Evolutionary conservation across 805 yeast species (phyloP), one percentile per base, ranked within the genome.

Genomic region (Yarrowia sp.): DNA sequence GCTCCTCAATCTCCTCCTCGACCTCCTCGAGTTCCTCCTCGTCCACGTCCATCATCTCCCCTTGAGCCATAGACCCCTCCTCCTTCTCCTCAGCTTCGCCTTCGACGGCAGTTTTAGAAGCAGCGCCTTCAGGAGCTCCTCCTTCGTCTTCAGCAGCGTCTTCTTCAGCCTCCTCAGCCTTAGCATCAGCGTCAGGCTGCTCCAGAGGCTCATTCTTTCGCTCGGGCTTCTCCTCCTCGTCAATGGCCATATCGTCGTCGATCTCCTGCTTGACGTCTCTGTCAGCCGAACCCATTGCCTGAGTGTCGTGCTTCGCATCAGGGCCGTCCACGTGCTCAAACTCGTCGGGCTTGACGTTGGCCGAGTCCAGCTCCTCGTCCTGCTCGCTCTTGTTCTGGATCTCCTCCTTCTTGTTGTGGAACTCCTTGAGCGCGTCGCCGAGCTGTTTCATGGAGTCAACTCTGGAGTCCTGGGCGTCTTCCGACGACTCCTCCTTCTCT

Each of bases 381-480:
- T 85, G 84, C 24, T 73, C 76, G 14, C 8, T 24, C 46, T 80
- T 77, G 66, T 89, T 92, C 66, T 85, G 79, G 64, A 94, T 93
- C 68, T 91, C 97, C 72, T 89, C 90, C 65, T 88, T 85, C 68
- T 97, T 87, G 71, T 90, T 87, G 71, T 93, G 96, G 75, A 88
- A 93, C 70, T 92, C 97, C 68, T 93, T 89, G 75, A 92, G 72
- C 0, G 96, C 83, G 73, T 92, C 97, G 59, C 99, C 98, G 13
- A 94, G 79, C 71, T 91, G 91, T 71, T 88, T 88, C 74, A 93
- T 77, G 22, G 72, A 71, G 33, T 73, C 73, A n/a, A 68, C 83
- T 29, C 73, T 73, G n/a, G 72, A 67, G n/a, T 71, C 90, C 55
- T n/a, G n/a, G n/a, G n/a, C n/a, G n/a, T n/a, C n/a, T n/a, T n/a